phyloP scores from a whole-genome alignment of 306 rosid species.

The Cucumis melo region DNA sequence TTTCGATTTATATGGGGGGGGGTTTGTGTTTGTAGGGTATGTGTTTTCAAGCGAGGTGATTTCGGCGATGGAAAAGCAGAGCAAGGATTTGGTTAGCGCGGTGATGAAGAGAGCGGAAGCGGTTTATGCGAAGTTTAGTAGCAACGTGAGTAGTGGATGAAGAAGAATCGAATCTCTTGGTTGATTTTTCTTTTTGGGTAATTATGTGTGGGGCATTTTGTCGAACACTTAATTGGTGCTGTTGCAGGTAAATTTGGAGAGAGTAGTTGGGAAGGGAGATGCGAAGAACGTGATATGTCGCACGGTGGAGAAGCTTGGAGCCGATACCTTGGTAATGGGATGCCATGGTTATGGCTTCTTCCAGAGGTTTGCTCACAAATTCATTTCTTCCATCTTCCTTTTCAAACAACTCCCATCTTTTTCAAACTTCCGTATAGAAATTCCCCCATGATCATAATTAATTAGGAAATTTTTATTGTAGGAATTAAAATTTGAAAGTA shows the following conservation, averaged over 20 bases:
- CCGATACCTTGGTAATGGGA: conserved; percentile 74
- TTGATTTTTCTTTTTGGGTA: neutral
- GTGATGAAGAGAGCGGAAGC: conserved; percentile 71
- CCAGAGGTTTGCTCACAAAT: conserved; percentile 31
- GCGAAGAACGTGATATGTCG: conserved; percentile 62
- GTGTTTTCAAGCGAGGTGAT: conserved; percentile 40
- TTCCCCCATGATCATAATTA: too few relatives aligned
- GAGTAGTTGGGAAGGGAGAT: conserved; percentile 46
- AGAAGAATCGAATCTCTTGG: neutral
- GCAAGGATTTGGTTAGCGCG: conserved; percentile 34
- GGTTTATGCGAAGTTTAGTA: conserved; percentile 25
- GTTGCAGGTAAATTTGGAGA: conserved; percentile 44
- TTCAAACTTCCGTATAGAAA: too few relatives aligned
- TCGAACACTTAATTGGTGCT: neutral
- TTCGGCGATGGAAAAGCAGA: conserved; percentile 37
- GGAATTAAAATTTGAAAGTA: too few relatives aligned
- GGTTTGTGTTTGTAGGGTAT: conserved; percentile 23
- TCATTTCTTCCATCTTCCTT: neutral
- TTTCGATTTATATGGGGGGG: neutral
- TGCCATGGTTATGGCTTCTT: conserved; percentile 76
- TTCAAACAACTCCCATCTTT: neutral
- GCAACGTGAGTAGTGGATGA: conserved; percentile 23
- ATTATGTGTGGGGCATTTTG: neutral
- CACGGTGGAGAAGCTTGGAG: conserved; percentile 37
- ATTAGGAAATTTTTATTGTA: too few relatives aligned